Evolutionary conservation across 139 green algal species (phyloP), one percentile per base, ranked within the genome.

Genomic region (Chlamydomonas incerta): DNA sequence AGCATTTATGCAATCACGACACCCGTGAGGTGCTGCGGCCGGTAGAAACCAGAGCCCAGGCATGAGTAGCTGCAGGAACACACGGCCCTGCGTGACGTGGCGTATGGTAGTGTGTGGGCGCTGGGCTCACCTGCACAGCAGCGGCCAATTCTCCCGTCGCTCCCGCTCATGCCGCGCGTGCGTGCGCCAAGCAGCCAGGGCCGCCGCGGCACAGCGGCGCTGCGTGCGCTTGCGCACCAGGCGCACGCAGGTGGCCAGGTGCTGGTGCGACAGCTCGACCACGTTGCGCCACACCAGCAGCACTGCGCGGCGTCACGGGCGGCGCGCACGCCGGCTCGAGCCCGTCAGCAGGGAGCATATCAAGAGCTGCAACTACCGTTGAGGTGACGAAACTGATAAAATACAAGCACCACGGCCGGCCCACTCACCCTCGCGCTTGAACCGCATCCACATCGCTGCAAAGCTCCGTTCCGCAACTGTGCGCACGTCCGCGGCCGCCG

Each of bases 101-200:
- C n/a, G n/a, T n/a, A n/a, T n/a, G n/a, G n/a, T n/a, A n/a, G n/a
- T n/a, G n/a, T n/a, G n/a, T n/a, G n/a, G n/a, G n/a, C n/a, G n/a
- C n/a, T n/a, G n/a, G n/a, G n/a, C n/a, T n/a, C n/a, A 85, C 79
- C 79, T 75, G 66, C 79, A 85, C 9, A 85, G 66, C 47, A 41
- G 15, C 20, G 79, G 79, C 79, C 79, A 85, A 24, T 75, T 66
- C 46, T 85, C 79, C 13, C 79, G 46, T 14, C 79, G 79, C 80
- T 69, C 68, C 11, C 68, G 52, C 50, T 79, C 68, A 2, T 24
- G 14, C 26, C 0, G 34, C 50, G 80, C 50, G 17, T 63, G 37
- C 5, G 28, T 55, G 0, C 46, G 10, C 80, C 80, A 86, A 14
- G 33, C 52, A 0, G 0, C 13, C 50, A 77, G 34, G 13, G 65